Base-by-base conservation (phyloP, 345 rosid species). In the Geranium brycei region DNA sequence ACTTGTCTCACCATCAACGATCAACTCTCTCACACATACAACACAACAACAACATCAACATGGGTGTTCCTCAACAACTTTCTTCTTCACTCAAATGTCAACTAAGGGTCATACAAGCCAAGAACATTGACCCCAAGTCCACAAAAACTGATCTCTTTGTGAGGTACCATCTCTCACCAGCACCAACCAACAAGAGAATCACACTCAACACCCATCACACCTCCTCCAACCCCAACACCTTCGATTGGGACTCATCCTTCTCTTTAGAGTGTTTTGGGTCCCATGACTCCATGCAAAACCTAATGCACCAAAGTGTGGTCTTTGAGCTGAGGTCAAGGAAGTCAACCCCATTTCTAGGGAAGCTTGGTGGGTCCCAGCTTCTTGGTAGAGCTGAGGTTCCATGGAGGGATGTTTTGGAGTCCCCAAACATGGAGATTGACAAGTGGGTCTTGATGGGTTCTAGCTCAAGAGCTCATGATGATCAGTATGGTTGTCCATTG, bases 241-340 rank as follows among this genome's bases (percentile, higher is more conserved):
- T 71, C 41, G 0, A 35, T 14, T 84, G 89, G 89, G 81, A 88
- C 51, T 79, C 82, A 62, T 71, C 79, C 41, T 78, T 82, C 69
- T 81, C 79, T 14, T 62, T 88, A 13, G 85, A 84, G 72, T 86
- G 89, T 64, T 73, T 62, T 67, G 89, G 91, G 1, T 57, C 71
- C 28, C 63, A 88, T 72, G 82, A 66, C 13, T 75, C 86, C 57
- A 65, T 82, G 47, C 38, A 68, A 12, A 63, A 62, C 57, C 19
- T 88, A 28, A 82, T 68, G 75, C 77, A 81, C 72, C 77, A 82
- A 4, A 75, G 64, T 32, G 81, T 84, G 1, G 80, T 72, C 56
- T 80, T 88, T 16, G 87, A 88, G 82, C 76, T 88, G 32, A 60
- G 90, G 35, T 78, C 81, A 80, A 80, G 80, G 72, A 77, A 62